Base-by-base conservation (phyloP, 2,329 filamentous ascomycete genomes). In the Nemania abortiva region DNA sequence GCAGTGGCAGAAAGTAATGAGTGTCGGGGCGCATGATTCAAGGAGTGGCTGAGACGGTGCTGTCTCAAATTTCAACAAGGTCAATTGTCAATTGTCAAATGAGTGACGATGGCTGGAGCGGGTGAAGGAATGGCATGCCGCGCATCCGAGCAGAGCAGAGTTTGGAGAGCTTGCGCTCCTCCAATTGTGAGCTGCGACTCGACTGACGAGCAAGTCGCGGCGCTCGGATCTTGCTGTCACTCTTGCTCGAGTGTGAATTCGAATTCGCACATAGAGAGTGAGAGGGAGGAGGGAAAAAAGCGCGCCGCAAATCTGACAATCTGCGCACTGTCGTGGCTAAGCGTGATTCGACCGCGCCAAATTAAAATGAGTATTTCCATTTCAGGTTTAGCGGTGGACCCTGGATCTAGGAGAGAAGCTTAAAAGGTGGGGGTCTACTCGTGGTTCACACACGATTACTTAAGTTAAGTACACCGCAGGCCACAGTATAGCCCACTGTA, bases 81-180 rank as follows among this genome's bases (percentile, higher is more conserved):
- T n/a, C n/a, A n/a, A n/a, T n/a, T 54, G 1, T 50, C 37, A 66
- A 42, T 42, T 47, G 47, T 53, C 45, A 50, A 70, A 70, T 47
- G 65, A 63, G 49, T 50, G 57, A 60, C 63, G 29, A 37, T 20
- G n/a, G 42, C 52, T 42, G n/a, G n/a, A n/a, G n/a, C 18, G 59
- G 54, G 53, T 62, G 53, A 68, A 67, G 24, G 62, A 66, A 63
- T 70, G 59, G 45, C 66, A 70, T 70, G 59, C 56, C 63, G 65
- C 50, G 65, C 39, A 34, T 37, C 39, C 56, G 45, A 20, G 56
- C n/a, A 53, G 24, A 27, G 9, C 5, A 47, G n/a, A 47, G 15
- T 24, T 31, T n/a, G 29, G 53, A 29, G 15, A 18, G 22, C 22
- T 1, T 45, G 37, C 15, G 53, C n/a, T n/a, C n/a, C 62, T 65